Conservation (phyloP, 164 flowering plant species). For the Echeveria elegans region DNA sequence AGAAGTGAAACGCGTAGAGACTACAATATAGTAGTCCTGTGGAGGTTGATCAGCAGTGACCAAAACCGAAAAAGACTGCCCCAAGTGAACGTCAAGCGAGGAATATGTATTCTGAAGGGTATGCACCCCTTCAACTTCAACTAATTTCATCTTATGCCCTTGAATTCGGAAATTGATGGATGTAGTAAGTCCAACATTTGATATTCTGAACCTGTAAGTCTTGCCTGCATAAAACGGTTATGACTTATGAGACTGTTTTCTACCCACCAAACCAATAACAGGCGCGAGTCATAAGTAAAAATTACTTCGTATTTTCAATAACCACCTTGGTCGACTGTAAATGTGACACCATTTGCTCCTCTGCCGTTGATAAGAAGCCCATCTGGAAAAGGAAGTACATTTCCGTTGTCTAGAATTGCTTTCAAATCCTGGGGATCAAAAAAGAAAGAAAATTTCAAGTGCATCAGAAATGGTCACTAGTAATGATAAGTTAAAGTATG, state of each 20-base stretch:
- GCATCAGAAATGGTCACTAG: background rate
- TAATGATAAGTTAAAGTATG: background rate
- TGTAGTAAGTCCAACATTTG: constrained; percentile 48
- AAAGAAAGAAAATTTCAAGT: background rate
- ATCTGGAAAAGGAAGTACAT: constrained; percentile 44
- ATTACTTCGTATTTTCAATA: background rate
- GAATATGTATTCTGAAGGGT: constrained; percentile 45
- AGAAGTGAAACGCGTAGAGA: constrained; percentile 47
- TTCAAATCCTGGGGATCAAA: constrained; percentile 35
- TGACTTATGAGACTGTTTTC: background rate
- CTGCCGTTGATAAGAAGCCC: constrained; percentile 57
- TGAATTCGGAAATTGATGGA: constrained; percentile 60
- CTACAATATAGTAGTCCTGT: constrained; percentile 46
- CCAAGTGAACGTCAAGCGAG: constrained; percentile 60
- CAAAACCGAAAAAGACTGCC: constrained; percentile 59
- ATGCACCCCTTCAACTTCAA: constrained; percentile 65
- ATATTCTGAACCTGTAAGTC: constrained; percentile 56
- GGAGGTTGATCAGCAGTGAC: constrained; percentile 52
- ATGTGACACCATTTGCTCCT: constrained; percentile 34
- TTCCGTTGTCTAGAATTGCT: constrained; percentile 39
- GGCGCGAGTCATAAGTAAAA: background rate
- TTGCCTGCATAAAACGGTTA: constrained; percentile 31
- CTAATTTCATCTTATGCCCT: constrained; percentile 51
- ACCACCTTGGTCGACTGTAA: constrained; percentile 46
- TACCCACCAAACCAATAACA: background rate